Conservation (phyloP, 768 basidiomycete genomes). For the Mycena vitilis region DNA sequence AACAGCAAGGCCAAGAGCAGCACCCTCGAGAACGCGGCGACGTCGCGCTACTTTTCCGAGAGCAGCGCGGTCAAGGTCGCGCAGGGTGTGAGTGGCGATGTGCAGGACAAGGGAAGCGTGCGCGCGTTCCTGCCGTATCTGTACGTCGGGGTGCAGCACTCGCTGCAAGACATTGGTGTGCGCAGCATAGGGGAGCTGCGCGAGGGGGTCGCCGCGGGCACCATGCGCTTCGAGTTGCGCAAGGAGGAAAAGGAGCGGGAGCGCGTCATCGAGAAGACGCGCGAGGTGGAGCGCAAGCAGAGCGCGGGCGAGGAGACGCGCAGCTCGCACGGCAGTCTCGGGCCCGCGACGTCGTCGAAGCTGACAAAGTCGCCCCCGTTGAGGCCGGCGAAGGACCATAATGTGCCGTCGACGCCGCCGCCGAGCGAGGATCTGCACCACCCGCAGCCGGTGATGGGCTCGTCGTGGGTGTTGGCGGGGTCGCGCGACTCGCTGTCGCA, state of each 20-base stretch:
- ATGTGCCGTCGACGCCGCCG: too few species aligned
- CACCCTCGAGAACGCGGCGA: constrained; percentile 91
- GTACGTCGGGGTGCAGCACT: constrained; percentile 88
- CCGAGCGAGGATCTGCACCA: constrained; percentile 54
- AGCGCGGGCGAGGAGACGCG: too few species aligned
- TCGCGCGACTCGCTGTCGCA: constrained; percentile 53
- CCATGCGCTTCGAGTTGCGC: constrained; percentile 89
- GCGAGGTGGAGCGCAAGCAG: constrained; percentile 58
- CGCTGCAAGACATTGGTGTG: constrained; percentile 93
- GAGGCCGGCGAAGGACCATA: too few species aligned
- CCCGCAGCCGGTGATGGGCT: constrained; percentile 58
- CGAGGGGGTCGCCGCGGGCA: constrained; percentile 71
- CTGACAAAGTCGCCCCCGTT: too few species aligned
- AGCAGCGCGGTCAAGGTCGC: constrained; percentile 94
- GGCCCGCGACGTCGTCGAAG: too few species aligned
- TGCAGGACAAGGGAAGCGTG: constrained; percentile 96
- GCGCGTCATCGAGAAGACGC: constrained; percentile 54
- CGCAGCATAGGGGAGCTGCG: constrained; percentile 73
- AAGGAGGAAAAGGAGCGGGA: constrained; percentile 66
- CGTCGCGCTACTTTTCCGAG: constrained; percentile 95
- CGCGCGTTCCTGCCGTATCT: constrained; percentile 92
- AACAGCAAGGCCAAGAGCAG: constrained; percentile 50
- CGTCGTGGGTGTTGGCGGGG: constrained; percentile 81
- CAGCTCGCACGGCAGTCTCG: too few species aligned
- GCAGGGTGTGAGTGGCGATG: constrained; percentile 95